phyloP scores from a whole-genome alignment of 2,329 filamentous ascomycete genomes.

The Fonsecaea nubica region DNA sequence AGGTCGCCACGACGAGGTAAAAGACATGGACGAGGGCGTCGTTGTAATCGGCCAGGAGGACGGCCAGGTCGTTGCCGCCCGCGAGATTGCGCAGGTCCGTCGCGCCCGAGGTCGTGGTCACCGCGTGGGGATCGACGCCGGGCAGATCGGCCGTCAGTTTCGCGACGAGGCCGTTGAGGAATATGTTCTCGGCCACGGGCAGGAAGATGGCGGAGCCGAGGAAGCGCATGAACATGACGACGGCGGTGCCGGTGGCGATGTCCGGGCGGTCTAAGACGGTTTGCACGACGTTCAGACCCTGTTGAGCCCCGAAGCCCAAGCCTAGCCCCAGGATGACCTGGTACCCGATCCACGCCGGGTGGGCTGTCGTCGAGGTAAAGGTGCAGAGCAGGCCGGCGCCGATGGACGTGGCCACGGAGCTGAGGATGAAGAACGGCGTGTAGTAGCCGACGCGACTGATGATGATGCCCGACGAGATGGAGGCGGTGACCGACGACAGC shows the following conservation, averaged over 20 bases:
- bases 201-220: conserved; percentile 45
- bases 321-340: conserved; percentile 43
- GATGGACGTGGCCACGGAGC: conserved; percentile 39
- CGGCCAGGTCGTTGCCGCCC: conserved; percentile 36
- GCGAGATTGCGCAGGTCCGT: conserved; percentile 40
- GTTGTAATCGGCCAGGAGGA: conserved; percentile 41
- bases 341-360: conserved; percentile 43
- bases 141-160: conserved; percentile 29
- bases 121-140: conserved; percentile 33
- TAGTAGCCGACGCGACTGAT: conserved; percentile 34
- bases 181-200: conserved; percentile 43
- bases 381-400: conserved; percentile 45
- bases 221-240: conserved; percentile 47
- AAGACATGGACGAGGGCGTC: conserved; percentile 24
- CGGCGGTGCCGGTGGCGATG: conserved; percentile 41
- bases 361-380: conserved; percentile 22
- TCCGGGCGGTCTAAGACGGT: conserved; percentile 38
- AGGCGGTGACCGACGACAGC: conserved; percentile 26
- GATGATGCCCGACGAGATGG: conserved; percentile 28
- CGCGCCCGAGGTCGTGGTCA: conserved; percentile 40
- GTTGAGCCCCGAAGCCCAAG: conserved; percentile 35
- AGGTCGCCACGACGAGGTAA: conserved; percentile 39
- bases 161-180: conserved; percentile 40
- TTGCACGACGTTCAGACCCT: conserved; percentile 43
- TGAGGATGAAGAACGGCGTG: conserved; percentile 38